Conservation (phyloP, 2,329 filamentous ascomycete genomes). For the Nannizzia gypsea region DNA sequence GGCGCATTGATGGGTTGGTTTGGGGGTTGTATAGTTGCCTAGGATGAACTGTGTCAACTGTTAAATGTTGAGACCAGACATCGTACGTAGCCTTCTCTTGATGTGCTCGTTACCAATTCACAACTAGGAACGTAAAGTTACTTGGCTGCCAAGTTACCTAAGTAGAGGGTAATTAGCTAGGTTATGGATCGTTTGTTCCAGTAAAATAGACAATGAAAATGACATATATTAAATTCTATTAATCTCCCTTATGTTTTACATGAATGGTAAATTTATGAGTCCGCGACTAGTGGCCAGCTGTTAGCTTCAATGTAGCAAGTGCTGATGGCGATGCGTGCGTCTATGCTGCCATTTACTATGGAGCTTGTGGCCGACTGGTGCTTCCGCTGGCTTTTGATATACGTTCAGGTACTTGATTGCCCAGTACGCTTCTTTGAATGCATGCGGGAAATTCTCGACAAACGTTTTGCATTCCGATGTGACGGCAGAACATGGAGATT, state of each 20-base stretch:
- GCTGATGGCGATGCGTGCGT: background rate
- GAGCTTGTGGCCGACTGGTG: background rate
- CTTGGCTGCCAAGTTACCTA: too few relatives aligned
- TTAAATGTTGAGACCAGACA: too few relatives aligned
- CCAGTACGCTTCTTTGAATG: conserved; percentile 13
- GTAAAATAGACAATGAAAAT: too few relatives aligned
- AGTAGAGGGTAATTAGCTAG: too few relatives aligned
- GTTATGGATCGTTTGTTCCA: too few relatives aligned
- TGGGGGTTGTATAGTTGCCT: too few relatives aligned
- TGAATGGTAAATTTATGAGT: background rate
- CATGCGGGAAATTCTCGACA: conserved; percentile 12
- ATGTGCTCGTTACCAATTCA: too few relatives aligned
- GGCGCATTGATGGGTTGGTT: too few relatives aligned
- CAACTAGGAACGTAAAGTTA: too few relatives aligned
- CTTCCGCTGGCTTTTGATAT: conserved; percentile 7
- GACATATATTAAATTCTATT: too few relatives aligned
- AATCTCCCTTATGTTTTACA: background rate
- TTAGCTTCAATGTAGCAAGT: background rate
- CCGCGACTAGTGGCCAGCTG: background rate
- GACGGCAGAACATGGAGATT: conserved; percentile 6
- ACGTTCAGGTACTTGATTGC: conserved; percentile 13
- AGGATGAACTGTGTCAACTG: too few relatives aligned
- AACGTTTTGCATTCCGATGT: conserved; percentile 11
- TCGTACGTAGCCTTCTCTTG: too few relatives aligned
- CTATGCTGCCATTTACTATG: background rate